Evolutionary conservation across 345 rosid genomes (phyloP).

Genomic region (Arabidopsis arenosa): DNA sequence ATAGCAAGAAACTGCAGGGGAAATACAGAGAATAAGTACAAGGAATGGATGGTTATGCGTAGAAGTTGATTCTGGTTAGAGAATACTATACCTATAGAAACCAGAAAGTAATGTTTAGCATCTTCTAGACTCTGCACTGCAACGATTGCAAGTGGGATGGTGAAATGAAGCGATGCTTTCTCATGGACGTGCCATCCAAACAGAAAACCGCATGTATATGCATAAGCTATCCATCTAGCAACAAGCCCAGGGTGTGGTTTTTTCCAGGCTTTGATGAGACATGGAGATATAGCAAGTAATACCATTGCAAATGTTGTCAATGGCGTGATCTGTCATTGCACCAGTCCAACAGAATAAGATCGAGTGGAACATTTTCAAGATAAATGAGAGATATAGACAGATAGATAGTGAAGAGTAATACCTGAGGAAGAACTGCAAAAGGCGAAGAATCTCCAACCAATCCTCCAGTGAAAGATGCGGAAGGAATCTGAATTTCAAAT

Average conservation of each 20-base stretch:
- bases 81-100: slow-evolving; percentile 67
- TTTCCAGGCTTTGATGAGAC: slow-evolving; percentile 78
- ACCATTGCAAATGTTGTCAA: slow-evolving; percentile 69
- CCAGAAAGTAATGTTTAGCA: slow-evolving; percentile 80
- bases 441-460: slow-evolving; percentile 83
- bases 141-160: slow-evolving; percentile 75
- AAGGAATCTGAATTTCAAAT: slow-evolving; percentile 53
- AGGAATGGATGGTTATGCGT: neutral
- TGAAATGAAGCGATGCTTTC: slow-evolving; percentile 93
- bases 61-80: neutral
- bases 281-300: slow-evolving; percentile 73
- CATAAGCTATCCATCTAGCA: slow-evolving; percentile 82
- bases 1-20: slow-evolving; percentile 74
- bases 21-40: slow-evolving; percentile 27
- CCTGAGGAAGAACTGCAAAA: slow-evolving; percentile 82
- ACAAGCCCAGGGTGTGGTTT: slow-evolving; percentile 59
- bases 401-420: slow-evolving; percentile 27
- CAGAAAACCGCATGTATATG: slow-evolving; percentile 84
- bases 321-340: slow-evolving; percentile 70
- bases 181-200: slow-evolving; percentile 99
- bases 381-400: neutral
- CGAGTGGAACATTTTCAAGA: neutral
- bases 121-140: slow-evolving; percentile 79
- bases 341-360: neutral
- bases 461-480: slow-evolving; percentile 91